Conservation (phyloP, 1,139 yeast species). For the Chernovozyma aurita region DNA sequence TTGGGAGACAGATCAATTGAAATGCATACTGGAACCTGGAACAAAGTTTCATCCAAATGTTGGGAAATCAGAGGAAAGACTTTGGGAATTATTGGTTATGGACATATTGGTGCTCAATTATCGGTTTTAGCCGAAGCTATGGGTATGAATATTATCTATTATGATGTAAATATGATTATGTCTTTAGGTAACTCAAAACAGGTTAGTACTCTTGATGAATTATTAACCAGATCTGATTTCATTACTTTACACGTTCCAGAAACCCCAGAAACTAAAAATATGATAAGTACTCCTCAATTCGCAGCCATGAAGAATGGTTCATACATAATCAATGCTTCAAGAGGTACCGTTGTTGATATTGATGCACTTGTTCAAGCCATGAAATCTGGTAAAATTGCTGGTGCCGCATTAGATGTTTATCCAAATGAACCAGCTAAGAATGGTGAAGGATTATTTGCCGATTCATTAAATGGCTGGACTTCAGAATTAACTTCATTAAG, state of each 20-base stretch:
- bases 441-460: constrained; percentile 75
- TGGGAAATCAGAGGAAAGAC: constrained; percentile 99
- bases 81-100: constrained; percentile 94
- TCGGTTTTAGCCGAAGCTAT: constrained; percentile 95
- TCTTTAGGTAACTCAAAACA: constrained; percentile 95
- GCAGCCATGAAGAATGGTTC: constrained; percentile 97
- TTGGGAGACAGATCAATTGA: constrained; percentile 95
- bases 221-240: constrained; percentile 78
- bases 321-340: constrained; percentile 89
- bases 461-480: constrained; percentile 77
- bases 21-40: constrained; percentile 97
- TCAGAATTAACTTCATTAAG: constrained; percentile 77
- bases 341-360: constrained; percentile 97
- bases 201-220: constrained; percentile 78
- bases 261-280: constrained; percentile 83
- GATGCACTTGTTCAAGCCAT: constrained; percentile 90
- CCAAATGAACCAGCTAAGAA: constrained; percentile 98
- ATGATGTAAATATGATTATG: constrained; percentile 92
- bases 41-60: constrained; percentile 89
- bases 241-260: constrained; percentile 95
- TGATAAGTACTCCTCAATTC: constrained; percentile 86
- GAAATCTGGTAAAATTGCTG: constrained; percentile 92
- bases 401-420: constrained; percentile 95
- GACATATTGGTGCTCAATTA: constrained; percentile 97
- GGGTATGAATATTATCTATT: constrained; percentile 96